phyloP scores from a whole-genome alignment of 1,284 basidiomycete species.

The Erythrobasidium hasegawianum region DNA sequence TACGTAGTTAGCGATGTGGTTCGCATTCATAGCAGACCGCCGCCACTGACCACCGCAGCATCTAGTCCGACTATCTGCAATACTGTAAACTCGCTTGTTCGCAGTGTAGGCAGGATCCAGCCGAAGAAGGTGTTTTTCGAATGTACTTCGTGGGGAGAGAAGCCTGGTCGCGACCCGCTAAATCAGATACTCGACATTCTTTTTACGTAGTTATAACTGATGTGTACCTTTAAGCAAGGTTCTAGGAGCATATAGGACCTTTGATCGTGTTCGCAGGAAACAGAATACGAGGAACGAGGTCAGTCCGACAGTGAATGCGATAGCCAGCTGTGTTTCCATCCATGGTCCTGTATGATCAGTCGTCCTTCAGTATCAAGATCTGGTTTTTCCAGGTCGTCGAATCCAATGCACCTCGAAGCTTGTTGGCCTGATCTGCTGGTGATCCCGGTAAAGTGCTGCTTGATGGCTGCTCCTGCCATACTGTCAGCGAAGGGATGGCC shows the following conservation, averaged over 20 bases:
- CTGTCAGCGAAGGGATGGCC: conserved; percentile 6
- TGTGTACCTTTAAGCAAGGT: conserved; percentile 84
- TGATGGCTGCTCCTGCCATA: conserved; percentile 17
- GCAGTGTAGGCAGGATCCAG: conserved; percentile 89
- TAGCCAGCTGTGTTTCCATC: conserved; percentile 82
- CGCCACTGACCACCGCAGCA: conserved; percentile 71
- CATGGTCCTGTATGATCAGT: conserved; percentile 63
- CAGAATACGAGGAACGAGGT: conserved; percentile 81
- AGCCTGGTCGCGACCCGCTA: no score
- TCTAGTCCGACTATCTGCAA: conserved; percentile 94
- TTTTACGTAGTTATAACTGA: no score
- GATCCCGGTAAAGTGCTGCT: conserved; percentile 24
- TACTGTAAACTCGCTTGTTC: conserved; percentile 86
- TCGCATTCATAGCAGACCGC: background rate
- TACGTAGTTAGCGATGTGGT: background rate
- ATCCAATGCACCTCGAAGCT: conserved; percentile 28
- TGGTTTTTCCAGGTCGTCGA: no score
- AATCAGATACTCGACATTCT: no score
- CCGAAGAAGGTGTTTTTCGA: conserved; percentile 79
- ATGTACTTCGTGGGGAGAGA: conserved; percentile 84
- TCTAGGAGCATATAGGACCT: conserved; percentile 81
- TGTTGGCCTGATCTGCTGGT: conserved; percentile 34
- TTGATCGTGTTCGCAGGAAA: conserved; percentile 79
- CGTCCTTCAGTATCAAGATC: background rate
- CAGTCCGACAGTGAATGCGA: conserved; percentile 74